phyloP scores from a whole-genome alignment of 2,329 filamentous ascomycete species.

The Alternaria sp. region DNA sequence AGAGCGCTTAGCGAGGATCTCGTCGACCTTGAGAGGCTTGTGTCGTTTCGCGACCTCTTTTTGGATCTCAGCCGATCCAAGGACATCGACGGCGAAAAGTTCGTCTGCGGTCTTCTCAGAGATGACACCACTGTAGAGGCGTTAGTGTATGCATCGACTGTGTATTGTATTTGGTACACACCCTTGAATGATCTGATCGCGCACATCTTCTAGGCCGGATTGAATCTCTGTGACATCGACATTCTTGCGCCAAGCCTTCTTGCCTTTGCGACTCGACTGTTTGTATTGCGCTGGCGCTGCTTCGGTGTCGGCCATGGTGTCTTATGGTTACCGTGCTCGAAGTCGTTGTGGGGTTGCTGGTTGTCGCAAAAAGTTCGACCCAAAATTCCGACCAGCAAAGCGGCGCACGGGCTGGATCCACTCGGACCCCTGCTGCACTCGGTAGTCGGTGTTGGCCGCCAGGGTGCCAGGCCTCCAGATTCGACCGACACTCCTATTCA shows the following conservation, averaged over 20 bases:
- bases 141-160: conserved; percentile 16
- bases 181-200: conserved; percentile 92
- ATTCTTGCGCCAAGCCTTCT: conserved; percentile 99
- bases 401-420: conserved; percentile 15
- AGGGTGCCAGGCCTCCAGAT: conserved; percentile 25
- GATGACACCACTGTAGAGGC: conserved; percentile 72
- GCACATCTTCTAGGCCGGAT: conserved; percentile 79
- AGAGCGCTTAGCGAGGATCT: conserved; percentile 87
- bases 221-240: conserved; percentile 90
- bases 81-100: conserved; percentile 83
- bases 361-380: conserved; percentile 21
- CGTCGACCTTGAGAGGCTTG: conserved; percentile 86
- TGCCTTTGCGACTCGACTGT: conserved; percentile 93
- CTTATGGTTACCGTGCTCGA: conserved; percentile 1
- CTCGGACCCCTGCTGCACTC: conserved; percentile 11
- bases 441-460: conserved; percentile 16
- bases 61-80: conserved; percentile 70
- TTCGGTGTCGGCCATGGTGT: conserved; percentile 29
- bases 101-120: conserved; percentile 81
- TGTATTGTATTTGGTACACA: conserved; percentile 50
- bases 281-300: conserved; percentile 79
- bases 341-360: conserved; percentile 14
- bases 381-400: conserved; percentile 17
- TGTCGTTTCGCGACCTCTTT: conserved; percentile 70
- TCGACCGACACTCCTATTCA: conserved; percentile 32